Percentiles rank a stretch among this genome's conserved stretches.
These are phyloP conservation scores for Aspergillus biplanus DNA, from an alignment of 495 filamentous ascomycete genomes.

Conservation along the genomic window DNA sequence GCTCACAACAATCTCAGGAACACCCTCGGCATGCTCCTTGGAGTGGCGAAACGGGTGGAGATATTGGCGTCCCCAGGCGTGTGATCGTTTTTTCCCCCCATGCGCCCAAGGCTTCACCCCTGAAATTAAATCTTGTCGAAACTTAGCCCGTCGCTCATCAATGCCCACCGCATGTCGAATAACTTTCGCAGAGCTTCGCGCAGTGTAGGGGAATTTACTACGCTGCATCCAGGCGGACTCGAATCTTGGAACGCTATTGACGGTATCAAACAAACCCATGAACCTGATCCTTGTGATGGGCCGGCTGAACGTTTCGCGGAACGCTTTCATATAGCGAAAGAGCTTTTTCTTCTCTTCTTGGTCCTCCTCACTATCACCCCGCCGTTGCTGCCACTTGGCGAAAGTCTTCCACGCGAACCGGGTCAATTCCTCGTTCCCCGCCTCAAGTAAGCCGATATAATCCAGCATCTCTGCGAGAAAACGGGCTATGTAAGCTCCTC, in stretches of 20 bases:
- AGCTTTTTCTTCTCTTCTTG: constrained; percentile 66
- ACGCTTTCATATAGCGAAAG: constrained; percentile 78
- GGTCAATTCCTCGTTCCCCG: constrained; percentile 81
- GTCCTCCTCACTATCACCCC: constrained; percentile 57
- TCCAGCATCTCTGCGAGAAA: constrained; percentile 84
- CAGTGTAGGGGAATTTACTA: constrained; percentile 81
- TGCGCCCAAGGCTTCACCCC: constrained; percentile 44
- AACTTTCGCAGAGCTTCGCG: constrained; percentile 71
- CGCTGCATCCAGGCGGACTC: constrained; percentile 68
- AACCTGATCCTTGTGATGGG: constrained; percentile 70
- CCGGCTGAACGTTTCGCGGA: constrained; percentile 82
- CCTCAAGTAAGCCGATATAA: constrained; percentile 72
- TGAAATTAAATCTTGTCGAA: constrained; percentile 73
- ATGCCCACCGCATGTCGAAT: constrained; percentile 77
- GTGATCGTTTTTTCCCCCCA: constrained; percentile 32
- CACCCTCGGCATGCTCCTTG: constrained; percentile 4
- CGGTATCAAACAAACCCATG: constrained; percentile 56
- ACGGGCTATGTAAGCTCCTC: constrained; percentile 79
- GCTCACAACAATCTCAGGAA: constrained; percentile 19
- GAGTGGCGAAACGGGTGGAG: constrained; percentile 8
- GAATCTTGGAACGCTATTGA: constrained; percentile 82
- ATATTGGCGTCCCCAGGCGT: constrained; percentile 26
- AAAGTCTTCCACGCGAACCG: constrained; percentile 86
- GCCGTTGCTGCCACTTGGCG: constrained; percentile 77
- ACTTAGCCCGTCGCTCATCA: constrained; percentile 75